These are phyloP conservation scores for Penicillium canariense DNA, from an alignment of 495 filamentous ascomycete species.

Conservation along the genomic window DNA sequence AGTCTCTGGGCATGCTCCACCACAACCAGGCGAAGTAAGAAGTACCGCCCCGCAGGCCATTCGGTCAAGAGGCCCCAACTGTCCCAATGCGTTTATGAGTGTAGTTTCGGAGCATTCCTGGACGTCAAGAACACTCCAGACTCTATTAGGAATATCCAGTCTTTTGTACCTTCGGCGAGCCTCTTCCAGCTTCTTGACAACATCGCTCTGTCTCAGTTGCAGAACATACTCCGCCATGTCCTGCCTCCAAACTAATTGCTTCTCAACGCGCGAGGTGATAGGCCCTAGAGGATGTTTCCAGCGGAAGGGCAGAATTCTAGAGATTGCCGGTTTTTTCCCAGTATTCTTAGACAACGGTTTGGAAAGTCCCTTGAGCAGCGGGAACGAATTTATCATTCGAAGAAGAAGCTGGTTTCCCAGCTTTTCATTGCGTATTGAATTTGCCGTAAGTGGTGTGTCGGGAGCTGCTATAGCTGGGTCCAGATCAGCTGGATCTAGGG, in stretches of 20 bases:
- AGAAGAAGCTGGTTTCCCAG: conserved; percentile 20
- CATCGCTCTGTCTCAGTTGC: conserved; percentile 46
- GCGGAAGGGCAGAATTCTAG: conserved; percentile 31
- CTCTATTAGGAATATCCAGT: conserved; percentile 26
- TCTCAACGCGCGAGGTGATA: conserved; percentile 23
- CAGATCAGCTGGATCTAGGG: background rate
- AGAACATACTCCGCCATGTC: conserved; percentile 68
- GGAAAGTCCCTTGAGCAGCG: conserved; percentile 23
- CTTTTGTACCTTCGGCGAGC: conserved; percentile 20
- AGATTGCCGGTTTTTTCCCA: conserved; percentile 20
- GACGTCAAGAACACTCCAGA: conserved; percentile 34
- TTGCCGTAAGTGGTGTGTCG: background rate
- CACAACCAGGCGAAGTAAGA: conserved; percentile 14
- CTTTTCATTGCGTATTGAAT: conserved; percentile 1
- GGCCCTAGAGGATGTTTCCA: conserved; percentile 39
- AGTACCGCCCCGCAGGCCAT: conserved; percentile 34
- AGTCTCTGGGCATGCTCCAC: conserved; percentile 19
- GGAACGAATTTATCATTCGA: conserved; percentile 31
- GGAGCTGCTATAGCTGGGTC: background rate
- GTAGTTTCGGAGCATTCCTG: conserved; percentile 25
- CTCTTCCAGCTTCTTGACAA: conserved; percentile 39
- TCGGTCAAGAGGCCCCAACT: conserved; percentile 24
- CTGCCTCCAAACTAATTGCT: conserved; percentile 54
- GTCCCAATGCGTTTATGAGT: conserved; percentile 25
- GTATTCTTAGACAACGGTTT: background rate